These are phyloP conservation scores for Nyssa sinensis DNA, from an alignment of 148 eudicot genomes.

Conservation along the genomic window DNA sequence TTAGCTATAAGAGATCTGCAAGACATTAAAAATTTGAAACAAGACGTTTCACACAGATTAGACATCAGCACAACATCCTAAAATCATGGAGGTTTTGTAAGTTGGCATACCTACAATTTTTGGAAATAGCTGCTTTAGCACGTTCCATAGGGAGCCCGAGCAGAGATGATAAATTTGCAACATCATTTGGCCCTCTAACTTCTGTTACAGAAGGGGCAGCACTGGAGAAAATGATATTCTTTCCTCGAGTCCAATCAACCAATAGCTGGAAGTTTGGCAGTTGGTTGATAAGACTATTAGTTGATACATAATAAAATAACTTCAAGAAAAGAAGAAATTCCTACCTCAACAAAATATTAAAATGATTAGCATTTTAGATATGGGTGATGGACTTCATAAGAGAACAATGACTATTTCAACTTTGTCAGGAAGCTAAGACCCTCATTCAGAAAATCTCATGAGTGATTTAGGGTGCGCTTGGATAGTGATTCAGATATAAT, in stretches of 20 bases:
- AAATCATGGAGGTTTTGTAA: background rate
- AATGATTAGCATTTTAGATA: background rate
- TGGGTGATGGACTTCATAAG: background rate
- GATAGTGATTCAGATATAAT: too few relatives aligned
- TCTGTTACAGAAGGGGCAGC: constrained; percentile 78
- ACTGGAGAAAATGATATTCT: constrained; percentile 74
- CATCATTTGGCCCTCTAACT: constrained; percentile 92
- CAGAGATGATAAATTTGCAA: constrained; percentile 62
- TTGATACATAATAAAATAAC: background rate
- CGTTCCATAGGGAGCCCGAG: constrained; percentile 73
- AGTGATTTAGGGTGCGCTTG: too few relatives aligned
- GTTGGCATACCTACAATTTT: constrained; percentile 72
- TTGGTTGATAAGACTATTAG: background rate
- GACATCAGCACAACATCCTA: constrained; percentile 1
- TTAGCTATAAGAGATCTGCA: constrained; percentile 63
- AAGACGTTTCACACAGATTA: constrained; percentile 3
- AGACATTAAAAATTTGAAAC: background rate
- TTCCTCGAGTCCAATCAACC: constrained; percentile 94
- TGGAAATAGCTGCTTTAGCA: constrained; percentile 85
- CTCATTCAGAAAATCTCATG: too few relatives aligned
- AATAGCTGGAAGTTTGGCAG: constrained; percentile 45
- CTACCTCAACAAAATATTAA: background rate
- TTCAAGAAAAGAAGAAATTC: background rate
- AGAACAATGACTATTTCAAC: background rate
- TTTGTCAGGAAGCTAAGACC: too few relatives aligned